Conservation (phyloP, 2,329 filamentous ascomycete genomes). For the Calonectria hongkongensis region DNA sequence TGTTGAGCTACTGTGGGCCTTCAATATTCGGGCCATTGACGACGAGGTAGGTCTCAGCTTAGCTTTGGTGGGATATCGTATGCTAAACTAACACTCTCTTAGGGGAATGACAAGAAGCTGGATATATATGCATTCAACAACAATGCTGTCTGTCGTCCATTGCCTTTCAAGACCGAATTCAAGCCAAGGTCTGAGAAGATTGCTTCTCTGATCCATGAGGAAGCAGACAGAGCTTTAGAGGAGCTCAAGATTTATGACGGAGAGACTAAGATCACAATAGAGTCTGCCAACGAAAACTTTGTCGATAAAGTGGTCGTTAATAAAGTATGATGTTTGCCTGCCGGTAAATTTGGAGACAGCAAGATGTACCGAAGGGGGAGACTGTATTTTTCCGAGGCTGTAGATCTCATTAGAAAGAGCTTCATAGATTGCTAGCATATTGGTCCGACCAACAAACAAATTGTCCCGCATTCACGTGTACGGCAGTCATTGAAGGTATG, state of each 20-base stretch:
- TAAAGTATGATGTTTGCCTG: not conserved
- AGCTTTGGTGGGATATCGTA: not conserved
- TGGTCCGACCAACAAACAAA: no score
- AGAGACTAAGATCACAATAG: slow-evolving; percentile 10
- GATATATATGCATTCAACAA: not conserved
- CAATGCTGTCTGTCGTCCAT: not conserved
- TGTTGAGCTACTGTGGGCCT: slow-evolving; percentile 1
- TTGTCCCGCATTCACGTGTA: no score
- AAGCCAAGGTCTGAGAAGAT: not conserved
- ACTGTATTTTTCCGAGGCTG: no score
- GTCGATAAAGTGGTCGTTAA: not conserved
- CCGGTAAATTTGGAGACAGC: no score
- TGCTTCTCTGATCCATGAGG: not conserved
- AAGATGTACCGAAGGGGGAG: no score
- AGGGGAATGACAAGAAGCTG: not conserved
- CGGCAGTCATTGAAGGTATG: no score
- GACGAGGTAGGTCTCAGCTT: not conserved
- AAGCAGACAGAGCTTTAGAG: not conserved
- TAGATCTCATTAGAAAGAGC: no score
- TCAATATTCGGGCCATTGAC: not conserved
- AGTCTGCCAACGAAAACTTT: slow-evolving; percentile 1
- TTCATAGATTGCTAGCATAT: no score
- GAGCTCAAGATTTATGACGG: not conserved
- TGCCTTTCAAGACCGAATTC: not conserved
- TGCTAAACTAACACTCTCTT: not conserved